A percentile compares a stretch with the other conserved stretches of the same genome.
Conservation (phyloP, 148 eudicot genomes). For the Selenicereus undatus region DNA sequence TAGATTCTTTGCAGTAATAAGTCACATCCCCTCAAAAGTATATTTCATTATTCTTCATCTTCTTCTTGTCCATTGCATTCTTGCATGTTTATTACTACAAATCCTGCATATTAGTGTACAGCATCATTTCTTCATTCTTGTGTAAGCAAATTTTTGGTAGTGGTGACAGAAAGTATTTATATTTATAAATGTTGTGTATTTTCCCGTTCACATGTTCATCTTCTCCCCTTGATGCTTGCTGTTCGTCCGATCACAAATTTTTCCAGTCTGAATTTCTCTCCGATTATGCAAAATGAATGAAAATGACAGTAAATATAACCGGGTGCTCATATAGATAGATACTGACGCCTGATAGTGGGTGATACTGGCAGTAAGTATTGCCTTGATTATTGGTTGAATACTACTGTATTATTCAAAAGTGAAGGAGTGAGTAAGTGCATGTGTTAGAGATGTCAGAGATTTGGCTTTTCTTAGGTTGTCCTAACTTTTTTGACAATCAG, state of each 20-base stretch:
- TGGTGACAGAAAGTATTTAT: slow-evolving; percentile 32
- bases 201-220: not conserved
- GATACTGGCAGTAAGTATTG: too few species aligned
- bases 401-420: slow-evolving; percentile 6
- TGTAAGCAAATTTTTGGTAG: slow-evolving; percentile 51
- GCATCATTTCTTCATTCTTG: slow-evolving; percentile 59
- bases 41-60: slow-evolving; percentile 25
- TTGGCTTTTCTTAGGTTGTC: slow-evolving; percentile 27
- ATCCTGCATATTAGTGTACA: slow-evolving; percentile 47
- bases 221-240: not conserved
- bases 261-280: too few species aligned
- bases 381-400: not conserved
- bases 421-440: slow-evolving; percentile 13
- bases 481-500: slow-evolving; percentile 22
- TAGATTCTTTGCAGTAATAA: slow-evolving; percentile 48
- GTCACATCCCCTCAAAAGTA: slow-evolving; percentile 21
- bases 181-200: slow-evolving; percentile 32
- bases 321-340: not conserved
- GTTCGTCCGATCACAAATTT: not conserved
- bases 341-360: too few species aligned
- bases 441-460: slow-evolving; percentile 33
- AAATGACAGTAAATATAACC: too few species aligned
- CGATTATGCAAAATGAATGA: not conserved
- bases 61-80: slow-evolving; percentile 29
- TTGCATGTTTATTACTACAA: slow-evolving; percentile 28